Evolutionary conservation across 257 asterid species (phyloP).

Genomic region (Forsythia viridissima): DNA sequence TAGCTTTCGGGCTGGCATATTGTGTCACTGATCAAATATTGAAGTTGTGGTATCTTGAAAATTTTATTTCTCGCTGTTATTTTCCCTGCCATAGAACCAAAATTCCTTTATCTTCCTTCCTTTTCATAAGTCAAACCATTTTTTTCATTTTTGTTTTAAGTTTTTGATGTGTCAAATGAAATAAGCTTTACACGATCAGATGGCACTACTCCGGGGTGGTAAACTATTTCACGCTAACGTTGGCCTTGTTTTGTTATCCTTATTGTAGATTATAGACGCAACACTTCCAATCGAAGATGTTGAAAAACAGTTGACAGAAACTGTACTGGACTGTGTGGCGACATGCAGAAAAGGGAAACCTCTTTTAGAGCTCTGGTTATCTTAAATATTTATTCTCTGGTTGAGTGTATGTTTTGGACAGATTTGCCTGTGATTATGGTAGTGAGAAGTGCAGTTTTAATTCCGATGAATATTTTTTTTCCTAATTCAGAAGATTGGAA

Average conservation of each 20-base stretch:
- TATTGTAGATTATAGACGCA: constrained; percentile 70
- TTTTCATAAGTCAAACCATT: background rate
- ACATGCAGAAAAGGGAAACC: constrained; percentile 69
- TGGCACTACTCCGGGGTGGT: background rate
- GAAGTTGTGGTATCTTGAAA: background rate
- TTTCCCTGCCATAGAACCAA: background rate
- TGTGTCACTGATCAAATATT: background rate
- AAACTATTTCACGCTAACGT: background rate
- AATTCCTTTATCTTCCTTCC: background rate
- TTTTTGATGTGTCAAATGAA: too few species aligned
- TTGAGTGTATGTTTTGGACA: background rate
- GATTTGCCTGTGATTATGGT: background rate
- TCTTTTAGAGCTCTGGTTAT: constrained; percentile 58
- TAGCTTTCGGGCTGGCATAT: background rate
- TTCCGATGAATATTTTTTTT: background rate
- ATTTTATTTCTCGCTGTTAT: background rate
- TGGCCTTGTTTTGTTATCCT: constrained; percentile 6
- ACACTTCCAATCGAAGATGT: constrained; percentile 70
- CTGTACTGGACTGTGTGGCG: constrained; percentile 49
- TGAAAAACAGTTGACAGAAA: constrained; percentile 55
- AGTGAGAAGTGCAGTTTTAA: background rate
- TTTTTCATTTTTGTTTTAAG: too few species aligned
- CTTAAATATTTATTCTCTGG: background rate
- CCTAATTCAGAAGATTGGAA: background rate
- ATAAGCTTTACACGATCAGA: background rate